phyloP scores from a whole-genome alignment of 345 rosid genomes.

The Pelargonium nanum region DNA sequence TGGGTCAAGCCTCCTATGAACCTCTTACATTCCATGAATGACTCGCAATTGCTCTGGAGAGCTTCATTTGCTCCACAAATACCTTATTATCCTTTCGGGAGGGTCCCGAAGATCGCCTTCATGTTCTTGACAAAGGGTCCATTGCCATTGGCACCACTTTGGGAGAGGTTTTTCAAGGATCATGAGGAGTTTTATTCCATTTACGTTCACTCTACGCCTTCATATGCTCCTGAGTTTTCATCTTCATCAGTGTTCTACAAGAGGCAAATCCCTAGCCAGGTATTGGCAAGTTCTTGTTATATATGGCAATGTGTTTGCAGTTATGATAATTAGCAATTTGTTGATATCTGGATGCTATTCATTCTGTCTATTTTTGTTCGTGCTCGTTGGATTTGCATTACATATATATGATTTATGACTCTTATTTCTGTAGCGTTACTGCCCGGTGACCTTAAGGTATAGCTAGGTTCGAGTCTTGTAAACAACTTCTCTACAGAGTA shows the following conservation, averaged over 20 bases:
- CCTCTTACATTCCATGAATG: conserved; percentile 62
- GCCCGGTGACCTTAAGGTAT: too few relatives aligned
- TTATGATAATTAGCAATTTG: background rate
- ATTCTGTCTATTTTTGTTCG: too few relatives aligned
- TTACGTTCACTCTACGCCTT: conserved; percentile 65
- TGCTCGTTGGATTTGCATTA: background rate
- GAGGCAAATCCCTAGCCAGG: conserved; percentile 94
- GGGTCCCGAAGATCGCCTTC: conserved; percentile 83
- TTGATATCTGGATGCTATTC: background rate
- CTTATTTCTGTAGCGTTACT: too few relatives aligned
- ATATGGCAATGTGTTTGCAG: conserved; percentile 1
- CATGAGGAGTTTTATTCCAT: conserved; percentile 52
- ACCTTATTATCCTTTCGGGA: conserved; percentile 44
- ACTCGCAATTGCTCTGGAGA: conserved; percentile 69
- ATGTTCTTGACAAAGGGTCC: conserved; percentile 90
- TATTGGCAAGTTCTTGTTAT: too few relatives aligned
- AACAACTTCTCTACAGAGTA: too few relatives aligned
- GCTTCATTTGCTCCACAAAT: conserved; percentile 61
- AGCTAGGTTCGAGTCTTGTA: too few relatives aligned
- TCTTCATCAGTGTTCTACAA: conserved; percentile 53
- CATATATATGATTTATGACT: too few relatives aligned
- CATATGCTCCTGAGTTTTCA: conserved; percentile 38
- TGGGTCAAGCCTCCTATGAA: conserved; percentile 51
- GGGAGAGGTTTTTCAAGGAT: conserved; percentile 82
- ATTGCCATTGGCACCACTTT: conserved; percentile 76